Evolutionary conservation across 305 asterid genomes (phyloP), one percentile per base, ranked within the genome.

Genomic region (Fraxinus sp.): DNA sequence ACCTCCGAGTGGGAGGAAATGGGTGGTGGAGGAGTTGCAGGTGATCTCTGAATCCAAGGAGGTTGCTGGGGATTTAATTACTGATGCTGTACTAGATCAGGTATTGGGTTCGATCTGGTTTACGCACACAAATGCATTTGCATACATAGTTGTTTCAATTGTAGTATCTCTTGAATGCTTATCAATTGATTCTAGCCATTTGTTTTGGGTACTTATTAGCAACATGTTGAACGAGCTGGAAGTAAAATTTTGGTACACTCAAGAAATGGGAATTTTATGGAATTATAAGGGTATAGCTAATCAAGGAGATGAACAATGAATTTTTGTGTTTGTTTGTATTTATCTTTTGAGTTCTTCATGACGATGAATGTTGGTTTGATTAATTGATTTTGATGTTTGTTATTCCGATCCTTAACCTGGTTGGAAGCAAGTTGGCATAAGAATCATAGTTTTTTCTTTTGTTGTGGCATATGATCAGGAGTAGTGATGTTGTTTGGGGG

Each of bases 51-150:
- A 96, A 80, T 93, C 99, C 7, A 96, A 96, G 87, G 99, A 96
- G 87, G 97, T 94, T 52, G 97, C 98, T 24, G 91, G 92, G 74
- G 99, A 96, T 91, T 86, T 96, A 92, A 89, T 96, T 89, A 90
- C 91, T 1, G 99, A 96, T 55, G 91, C 89, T 32, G 95, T 92
- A 20, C 98, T 96, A 81, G 99, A 96, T 83, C 99, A 96, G 98
- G 99, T 94, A 84, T 20, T 70, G 22, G 77, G 37, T 44, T 20
- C 66, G 7, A 22, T 57, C 24, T 57, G 64, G 16, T 16, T 4
- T 44, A 57, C 26, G 18, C 26, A 57, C 26, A 5, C 9, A 57
- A 4, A 57, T 57, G 26, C 26, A 57, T n/a, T 8, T 8, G 32
- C 16, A 20, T 8, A 6, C 32, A 22, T 62, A 20, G 10, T 20